Conservation (phyloP, 371 early-diverging fungal species). For the Massospora cicadina region DNA sequence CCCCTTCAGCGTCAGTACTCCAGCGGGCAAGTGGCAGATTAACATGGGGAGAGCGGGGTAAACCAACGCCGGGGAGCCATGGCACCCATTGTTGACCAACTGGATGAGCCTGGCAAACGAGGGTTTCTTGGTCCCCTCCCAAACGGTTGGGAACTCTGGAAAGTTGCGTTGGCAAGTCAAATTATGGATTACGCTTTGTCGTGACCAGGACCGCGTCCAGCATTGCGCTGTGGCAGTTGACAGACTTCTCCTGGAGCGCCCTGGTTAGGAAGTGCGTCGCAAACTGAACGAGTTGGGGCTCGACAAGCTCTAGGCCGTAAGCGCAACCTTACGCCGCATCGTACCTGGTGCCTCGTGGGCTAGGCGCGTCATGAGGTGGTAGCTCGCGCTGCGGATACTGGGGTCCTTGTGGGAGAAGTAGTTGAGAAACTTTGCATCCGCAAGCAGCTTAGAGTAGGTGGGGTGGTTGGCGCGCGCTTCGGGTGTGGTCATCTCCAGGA, state of each 20-base stretch:
- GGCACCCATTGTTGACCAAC: conserved; percentile 41
- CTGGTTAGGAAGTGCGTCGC: conserved; percentile 19
- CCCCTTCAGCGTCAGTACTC: conserved; percentile 13
- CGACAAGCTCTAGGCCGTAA: conserved; percentile 6
- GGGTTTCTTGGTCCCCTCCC: conserved; percentile 50
- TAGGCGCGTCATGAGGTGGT: conserved; percentile 22
- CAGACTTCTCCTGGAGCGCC: conserved; percentile 33
- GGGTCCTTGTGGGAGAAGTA: conserved; percentile 23
- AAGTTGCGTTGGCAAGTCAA: conserved; percentile 15
- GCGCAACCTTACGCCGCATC: neutral
- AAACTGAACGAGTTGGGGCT: neutral
- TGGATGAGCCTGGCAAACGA: conserved; percentile 34
- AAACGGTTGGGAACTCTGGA: conserved; percentile 34
- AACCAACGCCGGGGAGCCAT: conserved; percentile 35
- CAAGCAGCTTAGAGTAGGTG: conserved; percentile 27
- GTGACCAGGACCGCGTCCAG: conserved; percentile 39
- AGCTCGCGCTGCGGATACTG: conserved; percentile 29
- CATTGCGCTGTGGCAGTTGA: conserved; percentile 28
- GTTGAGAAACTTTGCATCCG: conserved; percentile 27
- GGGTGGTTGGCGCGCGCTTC: conserved; percentile 20
- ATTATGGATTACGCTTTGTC: conserved; percentile 35
- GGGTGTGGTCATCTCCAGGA: conserved; percentile 22
- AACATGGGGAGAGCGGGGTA: conserved; percentile 27
- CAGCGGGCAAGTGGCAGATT: conserved; percentile 11
- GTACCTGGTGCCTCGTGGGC: conserved; percentile 23